Percentiles rank a stretch among this genome's conserved stretches.
Evolutionary conservation across 2,329 filamentous ascomycete genomes (phyloP).

Genomic region (Daldinia sp.): DNA sequence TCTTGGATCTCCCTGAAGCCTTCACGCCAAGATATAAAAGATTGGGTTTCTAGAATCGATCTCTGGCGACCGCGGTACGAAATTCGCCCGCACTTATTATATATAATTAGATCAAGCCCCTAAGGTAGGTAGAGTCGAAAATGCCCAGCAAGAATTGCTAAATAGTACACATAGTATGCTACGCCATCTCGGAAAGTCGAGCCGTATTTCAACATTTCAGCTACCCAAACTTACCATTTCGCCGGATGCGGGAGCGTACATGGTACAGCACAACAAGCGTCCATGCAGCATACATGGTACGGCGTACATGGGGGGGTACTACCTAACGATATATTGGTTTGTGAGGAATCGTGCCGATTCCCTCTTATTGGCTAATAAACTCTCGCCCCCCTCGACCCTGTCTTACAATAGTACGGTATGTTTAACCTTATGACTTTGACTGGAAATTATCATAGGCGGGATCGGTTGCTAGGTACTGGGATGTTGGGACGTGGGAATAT

Average conservation of each 20-base stretch:
- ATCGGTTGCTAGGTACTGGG: too few relatives aligned
- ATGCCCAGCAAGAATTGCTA: neutral
- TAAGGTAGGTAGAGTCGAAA: neutral
- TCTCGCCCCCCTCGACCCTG: neutral
- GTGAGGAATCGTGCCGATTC: conserved; percentile 9
- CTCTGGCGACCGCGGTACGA: conserved; percentile 9
- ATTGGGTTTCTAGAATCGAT: conserved; percentile 22
- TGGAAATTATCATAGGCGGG: neutral
- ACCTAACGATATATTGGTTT: conserved; percentile 11
- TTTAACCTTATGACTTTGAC: neutral
- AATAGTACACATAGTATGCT: too few relatives aligned
- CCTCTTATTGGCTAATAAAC: conserved; percentile 7
- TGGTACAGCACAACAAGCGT: too few relatives aligned
- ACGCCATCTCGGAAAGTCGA: conserved; percentile 21
- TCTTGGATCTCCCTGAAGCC: conserved; percentile 8
- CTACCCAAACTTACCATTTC: conserved; percentile 27
- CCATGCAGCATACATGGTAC: too few relatives aligned
- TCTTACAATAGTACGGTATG: neutral
- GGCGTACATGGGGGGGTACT: conserved; percentile 2
- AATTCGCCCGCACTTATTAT: conserved; percentile 10
- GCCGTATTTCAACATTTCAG: conserved; percentile 21
- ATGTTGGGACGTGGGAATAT: neutral
- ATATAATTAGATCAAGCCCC: too few relatives aligned
- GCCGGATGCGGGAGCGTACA: conserved; percentile 26
- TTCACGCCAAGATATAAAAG: neutral